Percentiles rank a stretch among this genome's conserved stretches.
Evolutionary conservation across 805 yeast genomes (phyloP).

Genomic region (Ogataea sp.): DNA sequence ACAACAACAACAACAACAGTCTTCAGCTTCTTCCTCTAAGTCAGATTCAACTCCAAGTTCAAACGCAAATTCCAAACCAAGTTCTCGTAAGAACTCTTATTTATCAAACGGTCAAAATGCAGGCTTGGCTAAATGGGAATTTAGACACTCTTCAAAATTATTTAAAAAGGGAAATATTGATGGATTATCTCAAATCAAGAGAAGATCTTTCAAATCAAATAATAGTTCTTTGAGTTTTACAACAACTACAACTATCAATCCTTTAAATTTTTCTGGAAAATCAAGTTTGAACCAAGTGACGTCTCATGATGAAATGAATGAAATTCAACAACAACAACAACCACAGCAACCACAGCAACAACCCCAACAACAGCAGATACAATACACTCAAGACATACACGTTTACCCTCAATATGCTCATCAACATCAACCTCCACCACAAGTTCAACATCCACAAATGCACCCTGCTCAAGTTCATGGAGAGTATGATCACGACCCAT

Average conservation of each 20-base stretch:
- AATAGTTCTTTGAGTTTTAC: neutral
- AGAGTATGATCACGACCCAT: no score
- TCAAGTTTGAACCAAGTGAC: slow-evolving; percentile 2
- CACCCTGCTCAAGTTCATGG: slow-evolving; percentile 7
- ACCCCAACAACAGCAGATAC: slow-evolving; percentile 6
- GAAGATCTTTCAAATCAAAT: slow-evolving; percentile 45
- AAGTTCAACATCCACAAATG: slow-evolving; percentile 2
- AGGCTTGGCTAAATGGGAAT: slow-evolving; percentile 58
- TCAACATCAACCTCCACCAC: slow-evolving; percentile 7
- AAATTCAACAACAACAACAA: slow-evolving; percentile 11
- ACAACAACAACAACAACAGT: neutral
- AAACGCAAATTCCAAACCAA: slow-evolving; percentile 4
- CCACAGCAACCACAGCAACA: slow-evolving; percentile 2
- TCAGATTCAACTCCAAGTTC: neutral
- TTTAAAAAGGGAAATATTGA: slow-evolving; percentile 79
- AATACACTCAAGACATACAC: slow-evolving; percentile 2
- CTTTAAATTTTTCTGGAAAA: neutral
- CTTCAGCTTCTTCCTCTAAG: neutral
- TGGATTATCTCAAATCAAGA: slow-evolving; percentile 63
- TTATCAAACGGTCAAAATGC: slow-evolving; percentile 6
- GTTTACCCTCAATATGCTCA: slow-evolving; percentile 4
- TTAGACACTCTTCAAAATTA: slow-evolving; percentile 70
- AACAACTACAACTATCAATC: neutral
- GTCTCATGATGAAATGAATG: slow-evolving; percentile 6
- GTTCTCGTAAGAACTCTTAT: slow-evolving; percentile 14